phyloP scores from a whole-genome alignment of 768 basidiomycete species.

The Neoboletus magnificus region DNA sequence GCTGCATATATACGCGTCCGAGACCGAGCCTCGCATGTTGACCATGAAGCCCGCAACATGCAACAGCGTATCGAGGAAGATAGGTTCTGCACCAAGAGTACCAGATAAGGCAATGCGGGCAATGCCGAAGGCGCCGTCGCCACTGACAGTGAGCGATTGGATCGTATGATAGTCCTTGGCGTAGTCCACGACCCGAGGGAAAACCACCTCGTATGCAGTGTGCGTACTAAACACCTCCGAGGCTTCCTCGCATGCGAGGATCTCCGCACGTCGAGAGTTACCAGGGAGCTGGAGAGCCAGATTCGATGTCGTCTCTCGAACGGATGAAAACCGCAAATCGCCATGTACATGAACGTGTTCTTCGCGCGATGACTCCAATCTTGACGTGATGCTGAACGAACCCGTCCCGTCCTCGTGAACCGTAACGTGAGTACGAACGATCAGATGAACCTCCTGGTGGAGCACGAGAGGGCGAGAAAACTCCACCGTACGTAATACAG shows the following conservation, averaged over 20 bases:
- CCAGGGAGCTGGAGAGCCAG: conserved; percentile 37
- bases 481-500: conserved; percentile 41
- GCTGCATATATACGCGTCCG: conserved; percentile 64
- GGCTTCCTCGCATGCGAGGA: conserved; percentile 23
- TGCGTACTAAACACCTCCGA: conserved; percentile 53
- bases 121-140: conserved; percentile 47
- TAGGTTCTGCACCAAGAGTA: conserved; percentile 44
- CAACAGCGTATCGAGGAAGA: conserved; percentile 65
- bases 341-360: conserved; percentile 46
- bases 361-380: conserved; percentile 27
- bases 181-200: conserved; percentile 67
- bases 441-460: conserved; percentile 27
- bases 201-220: conserved; percentile 62
- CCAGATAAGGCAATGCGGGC: conserved; percentile 47
- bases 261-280: conserved; percentile 33
- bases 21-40: conserved; percentile 49
- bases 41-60: conserved; percentile 70
- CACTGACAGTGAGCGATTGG: conserved; percentile 47
- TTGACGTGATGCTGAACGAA: conserved; percentile 48
- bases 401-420: conserved; percentile 36
- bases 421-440: conserved; percentile 40
- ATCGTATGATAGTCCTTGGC: conserved; percentile 56
- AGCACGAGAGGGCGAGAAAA: conserved; percentile 58
- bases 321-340: conserved; percentile 37
- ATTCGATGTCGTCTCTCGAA: conserved; percentile 32